Percentiles rank a stretch among this genome's conserved stretches.
Conservation (phyloP, 768 basidiomycete genomes). For the Sistotremastrum suecicum region DNA sequence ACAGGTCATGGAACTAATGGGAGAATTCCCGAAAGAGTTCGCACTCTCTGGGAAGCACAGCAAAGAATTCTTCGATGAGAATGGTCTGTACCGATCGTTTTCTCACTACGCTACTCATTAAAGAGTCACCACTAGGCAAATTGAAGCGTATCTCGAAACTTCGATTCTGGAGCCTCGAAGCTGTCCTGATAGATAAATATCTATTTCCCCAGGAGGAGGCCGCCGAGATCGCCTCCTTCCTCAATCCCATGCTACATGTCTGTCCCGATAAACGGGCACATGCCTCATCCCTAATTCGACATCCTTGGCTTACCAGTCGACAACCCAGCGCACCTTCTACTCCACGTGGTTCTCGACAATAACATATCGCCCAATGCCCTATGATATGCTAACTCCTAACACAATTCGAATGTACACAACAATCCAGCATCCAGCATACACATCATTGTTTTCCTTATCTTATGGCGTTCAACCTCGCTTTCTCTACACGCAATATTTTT, state of each 20-base stretch:
- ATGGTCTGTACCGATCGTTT: conserved; percentile 14
- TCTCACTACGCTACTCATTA: too few relatives aligned
- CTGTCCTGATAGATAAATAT: conserved; percentile 89
- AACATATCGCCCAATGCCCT: too few relatives aligned
- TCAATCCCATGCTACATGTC: conserved; percentile 81
- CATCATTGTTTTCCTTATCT: too few relatives aligned
- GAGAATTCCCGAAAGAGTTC: conserved; percentile 71
- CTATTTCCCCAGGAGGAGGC: conserved; percentile 78
- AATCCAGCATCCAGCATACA: too few relatives aligned
- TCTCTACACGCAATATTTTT: too few relatives aligned
- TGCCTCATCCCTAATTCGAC: conserved; percentile 73
- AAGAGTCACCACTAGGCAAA: conserved; percentile 30
- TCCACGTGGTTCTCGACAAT: too few relatives aligned
- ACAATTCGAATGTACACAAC: too few relatives aligned
- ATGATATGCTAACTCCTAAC: too few relatives aligned
- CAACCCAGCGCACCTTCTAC: too few relatives aligned
- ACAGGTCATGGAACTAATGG: conserved; percentile 92
- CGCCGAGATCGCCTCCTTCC: conserved; percentile 65
- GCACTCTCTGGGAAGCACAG: conserved; percentile 89
- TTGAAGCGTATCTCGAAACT: conserved; percentile 90
- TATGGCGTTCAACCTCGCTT: too few relatives aligned
- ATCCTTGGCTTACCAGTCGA: conserved; percentile 50
- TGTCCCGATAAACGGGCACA: conserved; percentile 81
- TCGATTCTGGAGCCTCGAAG: conserved; percentile 76
- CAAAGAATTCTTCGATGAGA: conserved; percentile 90